These are phyloP conservation scores for Alternaria triticina DNA, from an alignment of 2,329 filamentous ascomycete species.

Conservation along the genomic window DNA sequence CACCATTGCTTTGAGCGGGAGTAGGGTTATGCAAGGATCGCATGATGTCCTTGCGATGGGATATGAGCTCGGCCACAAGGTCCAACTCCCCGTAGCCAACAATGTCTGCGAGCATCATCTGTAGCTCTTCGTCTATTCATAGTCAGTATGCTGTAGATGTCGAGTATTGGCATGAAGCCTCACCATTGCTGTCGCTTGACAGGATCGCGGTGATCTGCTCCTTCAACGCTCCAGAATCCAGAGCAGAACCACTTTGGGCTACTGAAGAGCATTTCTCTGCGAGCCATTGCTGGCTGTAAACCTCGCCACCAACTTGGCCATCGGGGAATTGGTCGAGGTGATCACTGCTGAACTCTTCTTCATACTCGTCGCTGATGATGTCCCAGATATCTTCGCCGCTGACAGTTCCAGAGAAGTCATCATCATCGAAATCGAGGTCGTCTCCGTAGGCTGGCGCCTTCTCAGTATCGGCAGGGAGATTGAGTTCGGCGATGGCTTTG, in stretches of 20 bases:
- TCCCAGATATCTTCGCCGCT: conserved; percentile 90
- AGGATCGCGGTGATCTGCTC: conserved; percentile 79
- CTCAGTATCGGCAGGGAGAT: conserved; percentile 58
- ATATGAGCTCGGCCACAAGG: conserved; percentile 88
- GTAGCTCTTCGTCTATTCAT: conserved; percentile 76
- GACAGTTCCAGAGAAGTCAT: conserved; percentile 65
- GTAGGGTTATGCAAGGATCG: conserved; percentile 34
- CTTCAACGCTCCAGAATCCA: conserved; percentile 73
- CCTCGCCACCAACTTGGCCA: conserved; percentile 33
- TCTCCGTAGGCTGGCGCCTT: conserved; percentile 60
- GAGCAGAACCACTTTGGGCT: conserved; percentile 67
- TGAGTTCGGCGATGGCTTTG: conserved; percentile 77
- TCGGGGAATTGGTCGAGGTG: conserved; percentile 62
- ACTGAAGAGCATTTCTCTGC: conserved; percentile 70
- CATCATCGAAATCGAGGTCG: conserved; percentile 69
- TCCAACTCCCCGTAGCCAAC: conserved; percentile 94
- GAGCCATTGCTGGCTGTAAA: conserved; percentile 74
- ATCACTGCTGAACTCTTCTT: conserved; percentile 69
- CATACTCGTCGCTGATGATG: conserved; percentile 78
- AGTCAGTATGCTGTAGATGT: conserved; percentile 1
- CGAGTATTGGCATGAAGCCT: background rate
- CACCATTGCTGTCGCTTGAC: conserved; percentile 64
- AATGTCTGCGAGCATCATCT: conserved; percentile 86
- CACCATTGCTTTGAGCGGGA: conserved; percentile 51
- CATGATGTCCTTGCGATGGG: conserved; percentile 71